A percentile compares a stretch with the other conserved stretches of the same genome.
These are phyloP conservation scores for Ilex aquifolium DNA, from an alignment of 257 asterid genomes.

Conservation along the genomic window DNA sequence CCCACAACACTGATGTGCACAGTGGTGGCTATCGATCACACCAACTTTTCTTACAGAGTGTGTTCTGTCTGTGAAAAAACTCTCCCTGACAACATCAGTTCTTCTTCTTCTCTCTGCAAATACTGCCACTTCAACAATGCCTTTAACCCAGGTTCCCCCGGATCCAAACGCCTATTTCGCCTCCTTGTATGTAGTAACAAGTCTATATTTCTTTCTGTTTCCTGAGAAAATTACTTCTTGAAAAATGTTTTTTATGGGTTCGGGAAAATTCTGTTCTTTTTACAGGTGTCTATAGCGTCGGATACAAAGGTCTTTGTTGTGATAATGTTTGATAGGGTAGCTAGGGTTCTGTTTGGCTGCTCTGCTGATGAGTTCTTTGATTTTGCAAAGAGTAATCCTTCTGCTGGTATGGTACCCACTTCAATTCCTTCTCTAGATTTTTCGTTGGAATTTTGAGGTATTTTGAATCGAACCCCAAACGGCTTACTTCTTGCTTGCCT, in stretches of 20 bases:
- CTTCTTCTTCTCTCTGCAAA: constrained; percentile 27
- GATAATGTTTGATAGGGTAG: constrained; percentile 87
- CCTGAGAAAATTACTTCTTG: background rate
- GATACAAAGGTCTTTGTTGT: constrained; percentile 62
- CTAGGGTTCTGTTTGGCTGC: constrained; percentile 82
- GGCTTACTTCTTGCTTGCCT: too few relatives aligned
- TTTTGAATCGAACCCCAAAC: background rate
- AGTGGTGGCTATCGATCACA: constrained; percentile 61
- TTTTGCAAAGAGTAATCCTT: constrained; percentile 67
- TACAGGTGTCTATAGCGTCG: constrained; percentile 81
- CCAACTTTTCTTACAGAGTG: constrained; percentile 47
- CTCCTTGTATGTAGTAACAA: constrained; percentile 52
- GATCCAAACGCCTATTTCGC: constrained; percentile 66
- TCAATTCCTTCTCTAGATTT: background rate
- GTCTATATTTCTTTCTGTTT: background rate
- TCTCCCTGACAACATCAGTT: constrained; percentile 34
- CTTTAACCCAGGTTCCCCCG: constrained; percentile 37
- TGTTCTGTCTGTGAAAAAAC: constrained; percentile 67
- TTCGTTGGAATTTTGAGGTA: background rate
- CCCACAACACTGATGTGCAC: constrained; percentile 46
- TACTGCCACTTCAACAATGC: constrained; percentile 38
- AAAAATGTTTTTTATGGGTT: too few relatives aligned
- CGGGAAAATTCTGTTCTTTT: background rate
- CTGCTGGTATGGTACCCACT: constrained; percentile 39
- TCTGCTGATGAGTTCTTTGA: constrained; percentile 79